phyloP scores from a whole-genome alignment of 2,329 filamentous ascomycete genomes.

The Drechslerella coelobrocha region DNA sequence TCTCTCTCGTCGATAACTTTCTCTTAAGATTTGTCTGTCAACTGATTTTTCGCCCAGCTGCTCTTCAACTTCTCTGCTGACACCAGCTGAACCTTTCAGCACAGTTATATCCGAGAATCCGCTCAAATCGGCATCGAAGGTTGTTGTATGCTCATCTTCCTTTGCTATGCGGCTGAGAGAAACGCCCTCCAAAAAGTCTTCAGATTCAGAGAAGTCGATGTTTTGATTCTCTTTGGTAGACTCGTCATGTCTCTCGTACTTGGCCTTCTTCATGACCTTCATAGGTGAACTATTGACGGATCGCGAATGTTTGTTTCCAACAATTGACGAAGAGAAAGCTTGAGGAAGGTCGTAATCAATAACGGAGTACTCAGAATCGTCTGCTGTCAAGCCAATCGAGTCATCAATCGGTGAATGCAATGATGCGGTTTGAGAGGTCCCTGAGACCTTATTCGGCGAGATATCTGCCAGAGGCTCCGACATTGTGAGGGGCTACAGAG shows the following conservation, averaged over 20 bases:
- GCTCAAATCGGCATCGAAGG: constrained; percentile 41
- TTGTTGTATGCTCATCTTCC: constrained; percentile 19
- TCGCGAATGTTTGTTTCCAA: constrained; percentile 41
- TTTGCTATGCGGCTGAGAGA: constrained; percentile 14
- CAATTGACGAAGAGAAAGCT: constrained; percentile 26
- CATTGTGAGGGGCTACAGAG: constrained; percentile 21
- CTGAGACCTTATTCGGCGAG: constrained; percentile 48
- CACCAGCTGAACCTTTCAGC: constrained; percentile 25
- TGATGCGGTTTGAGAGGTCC: constrained; percentile 32
- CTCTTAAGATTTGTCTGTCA: constrained; percentile 47
- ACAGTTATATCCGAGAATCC: constrained; percentile 40
- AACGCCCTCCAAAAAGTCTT: constrained; percentile 33
- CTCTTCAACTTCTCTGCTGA: constrained; percentile 45
- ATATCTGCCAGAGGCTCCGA: constrained; percentile 44
- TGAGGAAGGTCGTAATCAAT: constrained; percentile 44
- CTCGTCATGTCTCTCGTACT: constrained; percentile 43
- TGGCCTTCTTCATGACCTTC: constrained; percentile 49
- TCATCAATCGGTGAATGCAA: constrained; percentile 32
- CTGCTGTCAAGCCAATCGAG: constrained; percentile 15
- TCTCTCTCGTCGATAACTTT: constrained; percentile 45
- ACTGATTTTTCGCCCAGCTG: constrained; percentile 37
- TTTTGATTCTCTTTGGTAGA: constrained; percentile 47
- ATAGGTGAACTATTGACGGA: constrained; percentile 42
- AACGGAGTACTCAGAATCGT: constrained; percentile 47
- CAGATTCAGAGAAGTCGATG: constrained; percentile 36